These are phyloP conservation scores for Penicillium cataractarum DNA, from an alignment of 495 filamentous ascomycete species.

Conservation along the genomic window DNA sequence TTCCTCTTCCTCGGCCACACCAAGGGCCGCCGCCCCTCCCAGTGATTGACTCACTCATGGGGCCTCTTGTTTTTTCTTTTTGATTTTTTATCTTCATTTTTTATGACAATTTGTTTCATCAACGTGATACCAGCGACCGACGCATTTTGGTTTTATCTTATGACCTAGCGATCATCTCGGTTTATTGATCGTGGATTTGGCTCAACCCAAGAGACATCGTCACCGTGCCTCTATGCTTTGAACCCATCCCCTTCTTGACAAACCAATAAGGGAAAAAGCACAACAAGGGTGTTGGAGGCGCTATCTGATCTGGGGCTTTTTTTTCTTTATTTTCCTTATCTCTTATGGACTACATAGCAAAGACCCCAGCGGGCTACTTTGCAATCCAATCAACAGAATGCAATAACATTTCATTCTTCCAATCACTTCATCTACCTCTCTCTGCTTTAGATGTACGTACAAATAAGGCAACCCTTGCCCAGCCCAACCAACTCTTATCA, in stretches of 20 bases:
- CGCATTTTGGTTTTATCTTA: conserved; percentile 17
- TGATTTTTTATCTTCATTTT: conserved; percentile 17
- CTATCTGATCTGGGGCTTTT: conserved; percentile 19
- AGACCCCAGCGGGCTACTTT: conserved; percentile 13
- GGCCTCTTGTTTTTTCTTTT: conserved; percentile 4
- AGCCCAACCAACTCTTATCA: conserved; percentile 12
- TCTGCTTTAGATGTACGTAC: conserved; percentile 2
- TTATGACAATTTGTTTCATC: conserved; percentile 19
- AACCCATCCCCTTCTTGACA: not conserved
- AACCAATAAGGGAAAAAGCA: conserved; percentile 17
- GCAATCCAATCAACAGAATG: conserved; percentile 11
- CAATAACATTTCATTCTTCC: not conserved
- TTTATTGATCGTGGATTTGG: conserved; percentile 15
- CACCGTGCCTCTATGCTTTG: not conserved
- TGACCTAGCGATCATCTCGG: conserved; percentile 10
- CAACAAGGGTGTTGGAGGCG: conserved; percentile 26
- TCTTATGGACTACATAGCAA: conserved; percentile 15
- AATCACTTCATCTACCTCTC: not conserved
- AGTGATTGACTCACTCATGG: conserved; percentile 7
- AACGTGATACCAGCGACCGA: conserved; percentile 19
- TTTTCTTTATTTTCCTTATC: conserved; percentile 14
- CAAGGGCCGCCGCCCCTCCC: conserved; percentile 19
- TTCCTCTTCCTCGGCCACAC: conserved; percentile 41
- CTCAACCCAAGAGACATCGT: conserved; percentile 15
- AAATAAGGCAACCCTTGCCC: not conserved